A percentile compares a stretch with the other conserved stretches of the same genome.
phyloP scores from a whole-genome alignment of 2,329 filamentous ascomycete genomes.

The Ophiocordyceps camponoti-saundersi region DNA sequence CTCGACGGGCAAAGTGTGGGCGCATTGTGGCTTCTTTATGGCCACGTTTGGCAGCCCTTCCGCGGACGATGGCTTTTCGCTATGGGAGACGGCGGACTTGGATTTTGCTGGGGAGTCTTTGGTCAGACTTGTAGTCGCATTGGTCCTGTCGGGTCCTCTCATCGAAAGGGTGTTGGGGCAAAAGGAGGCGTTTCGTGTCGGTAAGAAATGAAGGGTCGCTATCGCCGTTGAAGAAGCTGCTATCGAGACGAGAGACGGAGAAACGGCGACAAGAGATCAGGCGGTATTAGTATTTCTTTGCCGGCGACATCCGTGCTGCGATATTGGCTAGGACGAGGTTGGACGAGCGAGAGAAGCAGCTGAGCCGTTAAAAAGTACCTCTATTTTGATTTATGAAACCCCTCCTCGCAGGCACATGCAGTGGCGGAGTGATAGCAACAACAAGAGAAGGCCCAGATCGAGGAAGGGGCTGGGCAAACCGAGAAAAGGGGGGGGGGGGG shows the following conservation, averaged over 20 bases:
- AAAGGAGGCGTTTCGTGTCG: no score
- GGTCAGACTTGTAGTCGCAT: slow-evolving; percentile 23
- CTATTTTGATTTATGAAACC: not conserved
- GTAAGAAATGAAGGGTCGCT: not conserved
- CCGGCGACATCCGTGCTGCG: not conserved
- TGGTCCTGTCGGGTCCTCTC: slow-evolving; percentile 19
- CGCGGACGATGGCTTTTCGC: slow-evolving; percentile 21
- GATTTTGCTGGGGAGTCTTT: slow-evolving; percentile 19
- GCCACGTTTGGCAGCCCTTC: slow-evolving; percentile 17
- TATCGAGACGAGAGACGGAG: not conserved
- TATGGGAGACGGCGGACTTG: slow-evolving; percentile 15
- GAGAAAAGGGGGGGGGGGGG: not conserved
- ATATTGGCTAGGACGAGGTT: not conserved
- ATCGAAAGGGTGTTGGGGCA: slow-evolving; percentile 19
- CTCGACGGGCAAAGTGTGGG: slow-evolving; percentile 18
- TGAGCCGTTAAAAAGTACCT: not conserved
- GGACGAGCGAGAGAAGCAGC: not conserved
- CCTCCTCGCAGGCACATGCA: not conserved
- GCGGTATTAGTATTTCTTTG: not conserved
- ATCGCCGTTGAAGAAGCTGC: not conserved
- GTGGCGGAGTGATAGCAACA: not conserved
- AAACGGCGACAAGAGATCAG: not conserved
- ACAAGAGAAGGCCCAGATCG: not conserved
- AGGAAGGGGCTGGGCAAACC: not conserved
- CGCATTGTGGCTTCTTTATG: slow-evolving; percentile 17